Evolutionary conservation across 768 basidiomycete genomes (phyloP).

Genomic region (Guyanaporus albipodus): DNA sequence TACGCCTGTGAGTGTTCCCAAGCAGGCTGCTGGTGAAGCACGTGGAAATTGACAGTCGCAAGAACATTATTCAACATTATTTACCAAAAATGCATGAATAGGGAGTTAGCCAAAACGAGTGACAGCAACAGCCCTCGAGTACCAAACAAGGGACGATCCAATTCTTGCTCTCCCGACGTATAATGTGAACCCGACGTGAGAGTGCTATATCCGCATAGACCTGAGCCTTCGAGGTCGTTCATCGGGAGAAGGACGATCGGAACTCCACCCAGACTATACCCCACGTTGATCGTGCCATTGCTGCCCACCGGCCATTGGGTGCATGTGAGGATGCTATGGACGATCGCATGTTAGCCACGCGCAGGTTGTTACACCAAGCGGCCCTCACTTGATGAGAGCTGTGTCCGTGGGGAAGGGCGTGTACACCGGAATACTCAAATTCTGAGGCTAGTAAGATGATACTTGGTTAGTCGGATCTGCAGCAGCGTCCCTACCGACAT

Average conservation of each 20-base stretch:
- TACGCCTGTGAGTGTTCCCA: background rate
- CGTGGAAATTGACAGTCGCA: background rate
- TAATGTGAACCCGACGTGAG: background rate
- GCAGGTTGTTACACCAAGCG: background rate
- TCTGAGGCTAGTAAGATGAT: constrained; percentile 44
- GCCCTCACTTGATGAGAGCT: constrained; percentile 53
- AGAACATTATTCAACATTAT: background rate
- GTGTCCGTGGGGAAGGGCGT: constrained; percentile 49
- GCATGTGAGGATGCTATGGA: constrained; percentile 57
- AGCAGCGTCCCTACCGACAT: constrained; percentile 2
- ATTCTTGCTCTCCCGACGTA: constrained; percentile 3
- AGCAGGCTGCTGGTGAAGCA: background rate
- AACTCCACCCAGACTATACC: constrained; percentile 62
- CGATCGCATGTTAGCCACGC: background rate
- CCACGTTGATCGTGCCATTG: constrained; percentile 53
- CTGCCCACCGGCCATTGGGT: constrained; percentile 66
- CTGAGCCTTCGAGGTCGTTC: constrained; percentile 31
- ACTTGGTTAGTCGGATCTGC: background rate
- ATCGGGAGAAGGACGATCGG: constrained; percentile 54
- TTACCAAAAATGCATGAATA: constrained; percentile 5
- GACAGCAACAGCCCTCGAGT: background rate
- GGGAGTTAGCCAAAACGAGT: constrained; percentile 7
- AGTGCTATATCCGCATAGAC: constrained; percentile 32
- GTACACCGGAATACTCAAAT: constrained; percentile 53
- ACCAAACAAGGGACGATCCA: background rate